Base-by-base conservation (phyloP, 2,329 filamentous ascomycete species). In the Dactylellina parvicollis region DNA sequence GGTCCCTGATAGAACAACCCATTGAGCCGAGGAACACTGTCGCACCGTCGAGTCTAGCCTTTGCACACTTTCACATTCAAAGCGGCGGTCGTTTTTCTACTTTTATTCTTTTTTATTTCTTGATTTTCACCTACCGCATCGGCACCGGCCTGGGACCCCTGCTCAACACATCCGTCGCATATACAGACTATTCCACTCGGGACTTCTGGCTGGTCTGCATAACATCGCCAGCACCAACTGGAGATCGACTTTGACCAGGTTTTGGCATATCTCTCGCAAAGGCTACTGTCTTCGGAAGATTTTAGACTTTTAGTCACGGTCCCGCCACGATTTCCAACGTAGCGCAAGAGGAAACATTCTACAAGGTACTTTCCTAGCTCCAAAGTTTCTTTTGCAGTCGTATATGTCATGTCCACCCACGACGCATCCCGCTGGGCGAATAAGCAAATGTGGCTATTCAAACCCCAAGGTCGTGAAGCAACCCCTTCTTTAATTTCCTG, bases 221-320 rank as follows among this genome's bases (percentile, higher is more conserved):
- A 62, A 50, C 38, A 62, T 71, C 66, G 42, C 40, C 66, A 42
- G 57, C 49, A 30, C 56, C 26, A 54, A 56, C 54, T 72, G 38
- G 46, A 61, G 60, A 55, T 61, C 55, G 30, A 16, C 60, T 59
- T 65, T 40, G 54, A 66, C 60, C 69, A 65, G 60, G 69, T 60
- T 73, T 73, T 66, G 44, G 54, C 28, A 59, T 54, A 36, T 57
- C 34, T 60, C 69, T 66, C 57, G 69, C 60, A 56, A 61, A 66
- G 54, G 46, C 46, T 73, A 42, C 69, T 66, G 46, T 61, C 69
- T 73, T 73, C 69, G 69, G 69, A 66, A 56, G 36, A 73, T 73
- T 72, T 73, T 73, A 73, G 60, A 73, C 42, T 66, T 73, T 59
- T n/a, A n/a, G n/a, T n/a, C n/a, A n/a, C n/a, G n/a, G n/a, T n/a